Percentiles rank a stretch among this genome's conserved stretches.
phyloP scores from a whole-genome alignment of 495 filamentous ascomycete genomes.

The Penicillium atrosanguineum region DNA sequence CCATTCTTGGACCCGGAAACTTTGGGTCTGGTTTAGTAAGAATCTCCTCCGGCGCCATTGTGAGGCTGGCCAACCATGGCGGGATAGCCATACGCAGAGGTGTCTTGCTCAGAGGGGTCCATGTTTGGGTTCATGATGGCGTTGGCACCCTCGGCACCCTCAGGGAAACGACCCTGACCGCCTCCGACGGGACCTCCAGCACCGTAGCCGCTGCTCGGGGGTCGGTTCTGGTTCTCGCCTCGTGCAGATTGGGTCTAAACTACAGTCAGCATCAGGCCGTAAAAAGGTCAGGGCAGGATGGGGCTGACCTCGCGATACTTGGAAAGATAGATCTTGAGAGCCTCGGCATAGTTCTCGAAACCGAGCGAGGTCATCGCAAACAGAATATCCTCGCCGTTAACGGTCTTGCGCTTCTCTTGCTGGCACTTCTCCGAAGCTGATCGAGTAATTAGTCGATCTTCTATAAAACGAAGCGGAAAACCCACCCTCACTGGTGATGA shows the following conservation, averaged over 20 bases:
- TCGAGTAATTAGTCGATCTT: conserved; percentile 14
- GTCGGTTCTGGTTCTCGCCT: conserved; percentile 69
- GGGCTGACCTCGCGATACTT: conserved; percentile 94
- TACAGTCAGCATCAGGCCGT: conserved; percentile 5
- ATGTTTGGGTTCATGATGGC: conserved; percentile 59
- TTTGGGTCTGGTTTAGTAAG: conserved; percentile 33
- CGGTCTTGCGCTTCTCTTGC: conserved; percentile 98
- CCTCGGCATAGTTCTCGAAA: conserved; percentile 98
- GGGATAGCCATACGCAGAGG: conserved; percentile 60
- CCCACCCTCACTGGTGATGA: conserved; percentile 97
- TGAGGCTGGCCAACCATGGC: conserved; percentile 60
- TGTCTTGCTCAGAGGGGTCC: conserved; percentile 58
- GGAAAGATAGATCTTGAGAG: conserved; percentile 94
- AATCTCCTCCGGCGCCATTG: conserved; percentile 63
- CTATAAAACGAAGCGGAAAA: neutral
- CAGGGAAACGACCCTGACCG: conserved; percentile 55
- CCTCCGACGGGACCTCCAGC: conserved; percentile 48
- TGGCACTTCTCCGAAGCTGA: conserved; percentile 98
- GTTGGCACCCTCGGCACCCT: conserved; percentile 54
- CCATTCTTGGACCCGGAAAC: conserved; percentile 1
- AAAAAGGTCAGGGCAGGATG: neutral
- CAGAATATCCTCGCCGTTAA: conserved; percentile 97
- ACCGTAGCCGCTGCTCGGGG: conserved; percentile 68
- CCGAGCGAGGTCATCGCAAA: conserved; percentile 99
- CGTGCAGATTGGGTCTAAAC: conserved; percentile 72